Evolutionary conservation across 305 asterid species (phyloP).

Genomic region (Fraxinus velutina): DNA sequence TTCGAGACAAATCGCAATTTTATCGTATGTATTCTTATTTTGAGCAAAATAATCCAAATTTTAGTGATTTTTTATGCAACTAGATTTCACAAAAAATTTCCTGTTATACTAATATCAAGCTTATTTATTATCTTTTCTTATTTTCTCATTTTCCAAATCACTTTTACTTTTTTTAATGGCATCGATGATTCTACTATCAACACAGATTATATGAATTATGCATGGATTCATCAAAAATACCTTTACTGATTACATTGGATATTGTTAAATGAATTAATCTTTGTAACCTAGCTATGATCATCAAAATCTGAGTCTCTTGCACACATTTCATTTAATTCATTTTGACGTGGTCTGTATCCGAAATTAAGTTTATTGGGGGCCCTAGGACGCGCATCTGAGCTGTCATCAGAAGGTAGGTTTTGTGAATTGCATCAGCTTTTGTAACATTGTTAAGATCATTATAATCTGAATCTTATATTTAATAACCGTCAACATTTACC

Average conservation of each 20-base stretch:
- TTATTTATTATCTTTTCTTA: not conserved
- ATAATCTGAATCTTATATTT: not conserved
- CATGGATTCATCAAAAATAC: not conserved
- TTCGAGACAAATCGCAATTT: not conserved
- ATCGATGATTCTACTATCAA: conserved; percentile 9
- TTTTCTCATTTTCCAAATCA: not conserved
- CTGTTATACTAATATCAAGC: not conserved
- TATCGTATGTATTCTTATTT: not conserved
- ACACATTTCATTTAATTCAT: not conserved
- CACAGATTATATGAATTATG: not conserved
- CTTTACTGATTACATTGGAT: not conserved
- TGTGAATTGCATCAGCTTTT: conserved; percentile 1
- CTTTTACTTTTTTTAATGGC: not conserved
- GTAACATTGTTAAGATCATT: conserved; percentile 1
- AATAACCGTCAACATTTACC: not conserved
- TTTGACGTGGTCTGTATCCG: not conserved
- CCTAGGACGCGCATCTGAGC: not conserved
- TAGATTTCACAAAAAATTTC: not conserved
- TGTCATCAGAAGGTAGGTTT: not conserved
- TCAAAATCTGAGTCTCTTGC: not conserved
- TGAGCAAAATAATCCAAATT: not conserved
- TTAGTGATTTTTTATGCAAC: not conserved
- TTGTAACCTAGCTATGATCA: not conserved
- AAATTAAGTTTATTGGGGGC: not conserved
- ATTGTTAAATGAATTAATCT: not conserved